phyloP scores from a whole-genome alignment of 208 protist genomes.

The Leishmania amazonensis region DNA sequence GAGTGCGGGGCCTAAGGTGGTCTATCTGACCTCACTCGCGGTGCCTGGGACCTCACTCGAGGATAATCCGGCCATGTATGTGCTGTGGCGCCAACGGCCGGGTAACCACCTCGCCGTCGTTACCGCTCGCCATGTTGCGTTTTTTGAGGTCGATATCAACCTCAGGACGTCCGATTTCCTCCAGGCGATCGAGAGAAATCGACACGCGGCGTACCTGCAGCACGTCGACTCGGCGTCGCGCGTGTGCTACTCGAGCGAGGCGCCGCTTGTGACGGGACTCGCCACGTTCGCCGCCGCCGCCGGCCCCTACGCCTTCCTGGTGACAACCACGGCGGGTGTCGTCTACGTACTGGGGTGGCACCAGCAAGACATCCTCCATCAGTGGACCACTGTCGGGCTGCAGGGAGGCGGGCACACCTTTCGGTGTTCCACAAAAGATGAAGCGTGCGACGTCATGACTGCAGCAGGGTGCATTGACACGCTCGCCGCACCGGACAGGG shows the following conservation, averaged over 20 bases:
- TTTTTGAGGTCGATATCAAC: conserved; percentile 47
- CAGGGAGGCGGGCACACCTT: conserved; percentile 30
- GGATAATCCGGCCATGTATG: conserved; percentile 48
- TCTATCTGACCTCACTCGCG: conserved; percentile 46
- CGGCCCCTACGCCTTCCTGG: conserved; percentile 58
- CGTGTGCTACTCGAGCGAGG: conserved; percentile 44
- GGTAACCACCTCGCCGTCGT: conserved; percentile 55
- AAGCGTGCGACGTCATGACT: neutral
- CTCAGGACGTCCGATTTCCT: conserved; percentile 16
- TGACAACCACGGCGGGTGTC: conserved; percentile 63
- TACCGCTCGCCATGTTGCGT: conserved; percentile 54
- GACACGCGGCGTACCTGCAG: conserved; percentile 19
- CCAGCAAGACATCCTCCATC: conserved; percentile 46
- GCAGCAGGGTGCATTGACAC: neutral
- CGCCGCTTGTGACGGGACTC: conserved; percentile 47
- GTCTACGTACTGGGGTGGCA: conserved; percentile 72
- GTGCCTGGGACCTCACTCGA: conserved; percentile 43
- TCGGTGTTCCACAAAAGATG: neutral
- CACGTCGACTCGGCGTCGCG: conserved; percentile 35
- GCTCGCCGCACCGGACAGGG: neutral
- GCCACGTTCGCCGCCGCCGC: conserved; percentile 35
- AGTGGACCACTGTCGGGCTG: conserved; percentile 43
- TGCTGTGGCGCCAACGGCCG: conserved; percentile 64
- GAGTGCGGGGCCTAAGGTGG: conserved; percentile 31
- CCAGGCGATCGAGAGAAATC: conserved; percentile 3